phyloP scores from a whole-genome alignment of 2,329 filamentous ascomycete genomes.

The Zasmidium angulare region DNA sequence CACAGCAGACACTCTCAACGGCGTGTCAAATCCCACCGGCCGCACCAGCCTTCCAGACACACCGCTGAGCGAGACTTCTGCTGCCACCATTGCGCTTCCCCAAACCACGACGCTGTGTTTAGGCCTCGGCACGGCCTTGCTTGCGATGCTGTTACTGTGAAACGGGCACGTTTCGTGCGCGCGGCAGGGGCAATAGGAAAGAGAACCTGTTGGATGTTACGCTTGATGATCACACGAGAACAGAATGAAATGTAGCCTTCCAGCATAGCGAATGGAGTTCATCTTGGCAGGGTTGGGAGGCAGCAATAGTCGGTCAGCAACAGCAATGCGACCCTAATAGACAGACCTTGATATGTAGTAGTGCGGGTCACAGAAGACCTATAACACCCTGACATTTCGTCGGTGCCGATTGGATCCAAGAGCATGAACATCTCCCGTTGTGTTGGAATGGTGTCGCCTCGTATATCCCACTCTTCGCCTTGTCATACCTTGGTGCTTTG shows the following conservation, averaged over 20 bases:
- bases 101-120: constrained; percentile 14
- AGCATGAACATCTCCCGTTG: not conserved
- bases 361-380: constrained; percentile 3
- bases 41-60: constrained; percentile 10
- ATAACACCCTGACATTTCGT: too few species aligned
- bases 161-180: constrained; percentile 11
- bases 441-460: constrained; percentile 8
- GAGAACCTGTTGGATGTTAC: constrained; percentile 3
- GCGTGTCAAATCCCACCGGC: constrained; percentile 18
- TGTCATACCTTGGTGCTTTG: constrained; percentile 17
- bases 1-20: constrained; percentile 43
- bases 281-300: not conserved
- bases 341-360: constrained; percentile 2
- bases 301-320: constrained; percentile 16
- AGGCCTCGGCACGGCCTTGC: constrained; percentile 17
- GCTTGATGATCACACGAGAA: constrained; percentile 13
- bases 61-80: constrained; percentile 14
- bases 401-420: constrained; percentile 8
- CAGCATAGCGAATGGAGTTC: constrained; percentile 11
- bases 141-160: constrained; percentile 18
- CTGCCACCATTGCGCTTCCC: constrained; percentile 6
- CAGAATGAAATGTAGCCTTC: constrained; percentile 1
- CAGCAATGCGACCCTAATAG: not conserved
- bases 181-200: too few species aligned
- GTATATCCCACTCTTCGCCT: constrained; percentile 17